Evolutionary conservation across 1,139 yeast species (phyloP).

Genomic region (Scheffersomyces quercinus): DNA sequence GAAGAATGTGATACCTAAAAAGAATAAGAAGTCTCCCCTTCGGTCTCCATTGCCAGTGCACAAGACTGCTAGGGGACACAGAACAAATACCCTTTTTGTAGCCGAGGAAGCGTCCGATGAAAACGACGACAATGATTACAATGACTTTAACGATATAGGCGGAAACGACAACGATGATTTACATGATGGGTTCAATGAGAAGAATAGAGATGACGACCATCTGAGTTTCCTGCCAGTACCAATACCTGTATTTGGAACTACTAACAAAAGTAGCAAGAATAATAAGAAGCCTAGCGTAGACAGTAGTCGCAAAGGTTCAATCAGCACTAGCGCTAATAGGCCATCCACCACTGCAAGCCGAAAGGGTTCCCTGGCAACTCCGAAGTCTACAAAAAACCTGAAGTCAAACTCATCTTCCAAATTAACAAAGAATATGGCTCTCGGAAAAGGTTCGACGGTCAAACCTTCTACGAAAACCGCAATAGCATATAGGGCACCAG

Average conservation of each 20-base stretch:
- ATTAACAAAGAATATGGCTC: slow-evolving; percentile 43
- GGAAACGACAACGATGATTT: slow-evolving; percentile 6
- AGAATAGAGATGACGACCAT: slow-evolving; percentile 5
- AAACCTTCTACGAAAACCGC: background rate
- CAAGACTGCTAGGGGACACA: slow-evolving; percentile 1
- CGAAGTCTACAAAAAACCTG: background rate
- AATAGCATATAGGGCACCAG: no score
- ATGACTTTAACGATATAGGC: slow-evolving; percentile 7
- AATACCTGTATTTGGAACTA: slow-evolving; percentile 16
- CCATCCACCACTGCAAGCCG: no score
- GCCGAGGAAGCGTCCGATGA: background rate
- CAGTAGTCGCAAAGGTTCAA: no score
- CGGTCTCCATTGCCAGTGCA: slow-evolving; percentile 34
- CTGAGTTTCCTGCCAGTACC: slow-evolving; percentile 11
- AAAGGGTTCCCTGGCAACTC: background rate
- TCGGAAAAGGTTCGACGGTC: slow-evolving; percentile 22
- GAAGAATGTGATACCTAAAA: slow-evolving; percentile 15
- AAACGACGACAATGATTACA: slow-evolving; percentile 4
- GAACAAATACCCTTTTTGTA: no score
- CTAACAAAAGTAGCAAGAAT: background rate
- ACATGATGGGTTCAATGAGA: slow-evolving; percentile 12
- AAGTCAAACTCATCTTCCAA: background rate
- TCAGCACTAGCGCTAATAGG: no score
- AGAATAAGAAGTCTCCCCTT: slow-evolving; percentile 33
- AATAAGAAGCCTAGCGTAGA: background rate